Evolutionary conservation across 352 stramenopile genomes (phyloP).

Genomic region (Phytopythium cucurbitacearum): DNA sequence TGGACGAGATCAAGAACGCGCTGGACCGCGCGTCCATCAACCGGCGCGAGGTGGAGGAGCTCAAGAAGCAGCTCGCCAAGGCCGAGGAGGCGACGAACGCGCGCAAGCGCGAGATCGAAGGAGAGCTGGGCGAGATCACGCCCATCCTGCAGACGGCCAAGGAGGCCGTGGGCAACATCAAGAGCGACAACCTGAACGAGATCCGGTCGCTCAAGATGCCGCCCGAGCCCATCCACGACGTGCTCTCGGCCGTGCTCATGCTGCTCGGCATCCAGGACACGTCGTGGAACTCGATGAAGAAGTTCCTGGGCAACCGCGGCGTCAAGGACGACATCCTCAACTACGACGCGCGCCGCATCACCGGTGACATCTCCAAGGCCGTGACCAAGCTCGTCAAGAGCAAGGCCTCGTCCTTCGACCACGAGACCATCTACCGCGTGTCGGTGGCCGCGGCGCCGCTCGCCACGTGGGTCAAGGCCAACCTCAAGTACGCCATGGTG

Average conservation of each 20-base stretch:
- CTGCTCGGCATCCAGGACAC: slow-evolving; percentile 94
- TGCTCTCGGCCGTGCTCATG: slow-evolving; percentile 94
- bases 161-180: slow-evolving; percentile 92
- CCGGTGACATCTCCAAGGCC: slow-evolving; percentile 84
- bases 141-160: slow-evolving; percentile 91
- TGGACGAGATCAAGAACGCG: slow-evolving; percentile 94
- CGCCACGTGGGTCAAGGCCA: slow-evolving; percentile 94
- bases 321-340: slow-evolving; percentile 97
- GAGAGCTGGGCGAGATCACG: slow-evolving; percentile 89
- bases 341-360: slow-evolving; percentile 92
- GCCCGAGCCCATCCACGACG: slow-evolving; percentile 92
- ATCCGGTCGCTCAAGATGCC: slow-evolving; percentile 95
- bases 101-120: slow-evolving; percentile 91
- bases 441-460: slow-evolving; percentile 92
- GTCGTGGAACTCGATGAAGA: slow-evolving; percentile 97
- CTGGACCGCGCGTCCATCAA: slow-evolving; percentile 87
- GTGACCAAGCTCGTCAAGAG: slow-evolving; percentile 92
- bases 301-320: slow-evolving; percentile 93
- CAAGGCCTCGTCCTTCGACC: slow-evolving; percentile 92
- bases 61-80: slow-evolving; percentile 88
- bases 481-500: slow-evolving; percentile 94
- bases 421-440: slow-evolving; percentile 92
- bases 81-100: slow-evolving; percentile 87
- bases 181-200: slow-evolving; percentile 95
- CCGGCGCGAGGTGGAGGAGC: slow-evolving; percentile 87